Conservation (phyloP, 768 basidiomycete species). For the Trametes cubensis region DNA sequence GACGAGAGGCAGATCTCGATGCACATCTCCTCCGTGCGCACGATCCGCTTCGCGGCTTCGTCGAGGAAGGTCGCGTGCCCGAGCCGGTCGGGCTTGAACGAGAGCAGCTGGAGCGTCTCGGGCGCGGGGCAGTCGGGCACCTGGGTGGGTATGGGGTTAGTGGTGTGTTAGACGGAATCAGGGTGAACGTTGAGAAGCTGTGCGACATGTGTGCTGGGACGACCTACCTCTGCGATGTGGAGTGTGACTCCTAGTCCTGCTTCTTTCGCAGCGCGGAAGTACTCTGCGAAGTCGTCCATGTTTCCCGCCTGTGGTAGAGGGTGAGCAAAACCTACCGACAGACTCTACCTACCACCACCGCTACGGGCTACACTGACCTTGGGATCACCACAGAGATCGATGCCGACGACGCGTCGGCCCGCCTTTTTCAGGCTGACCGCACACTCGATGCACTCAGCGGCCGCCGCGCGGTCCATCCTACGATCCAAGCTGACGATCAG, state of each 20-base stretch:
- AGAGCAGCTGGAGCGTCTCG: conserved; percentile 65
- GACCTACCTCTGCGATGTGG: conserved; percentile 79
- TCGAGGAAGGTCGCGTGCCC: conserved; percentile 84
- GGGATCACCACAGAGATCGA: conserved; percentile 85
- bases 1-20: conserved; percentile 85
- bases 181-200: background rate
- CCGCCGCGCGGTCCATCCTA: conserved; percentile 54
- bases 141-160: conserved; percentile 34
- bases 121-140: conserved; percentile 48
- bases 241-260: conserved; percentile 74
- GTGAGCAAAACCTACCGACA: background rate
- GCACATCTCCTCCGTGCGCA: conserved; percentile 56
- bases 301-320: conserved; percentile 49
- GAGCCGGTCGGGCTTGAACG: conserved; percentile 64
- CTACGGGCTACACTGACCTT: conserved; percentile 30
- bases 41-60: conserved; percentile 57
- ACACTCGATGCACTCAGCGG: conserved; percentile 58
- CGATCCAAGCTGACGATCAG: conserved; percentile 80
- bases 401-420: conserved; percentile 69
- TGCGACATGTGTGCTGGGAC: background rate
- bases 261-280: conserved; percentile 56
- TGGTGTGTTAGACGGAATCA: too few relatives aligned
- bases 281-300: conserved; percentile 50
- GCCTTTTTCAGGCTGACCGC: conserved; percentile 56
- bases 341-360: background rate